A percentile compares a stretch with the other conserved stretches of the same genome.
These are phyloP conservation scores for Dryas drummondii DNA, from an alignment of 306 rosid species.

Conservation along the genomic window DNA sequence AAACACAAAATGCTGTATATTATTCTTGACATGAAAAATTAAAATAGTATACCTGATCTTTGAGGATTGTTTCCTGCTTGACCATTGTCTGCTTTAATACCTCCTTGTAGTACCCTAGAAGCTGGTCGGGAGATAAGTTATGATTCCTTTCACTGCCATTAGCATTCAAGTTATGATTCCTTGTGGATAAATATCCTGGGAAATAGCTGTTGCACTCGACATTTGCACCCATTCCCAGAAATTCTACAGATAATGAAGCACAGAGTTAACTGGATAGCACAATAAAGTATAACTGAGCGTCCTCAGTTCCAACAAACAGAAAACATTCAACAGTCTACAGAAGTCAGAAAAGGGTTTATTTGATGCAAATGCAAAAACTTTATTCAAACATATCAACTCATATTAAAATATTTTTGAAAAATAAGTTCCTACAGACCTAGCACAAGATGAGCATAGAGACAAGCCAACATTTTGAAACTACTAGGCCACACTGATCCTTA, in stretches of 20 bases:
- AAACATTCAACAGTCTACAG: conserved; percentile 25
- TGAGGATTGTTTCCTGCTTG: conserved; percentile 59
- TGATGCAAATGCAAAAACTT: conserved; percentile 10
- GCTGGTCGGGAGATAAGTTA: conserved; percentile 28
- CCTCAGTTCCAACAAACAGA: conserved; percentile 28
- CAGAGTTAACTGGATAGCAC: conserved; percentile 23
- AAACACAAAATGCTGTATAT: conserved; percentile 3
- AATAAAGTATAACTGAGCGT: conserved; percentile 10
- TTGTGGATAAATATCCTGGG: conserved; percentile 29
- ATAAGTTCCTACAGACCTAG: background rate
- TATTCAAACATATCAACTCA: background rate
- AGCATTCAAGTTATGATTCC: conserved; percentile 34
- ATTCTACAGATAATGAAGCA: conserved; percentile 36
- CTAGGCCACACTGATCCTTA: background rate
- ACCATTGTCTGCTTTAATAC: conserved; percentile 60
- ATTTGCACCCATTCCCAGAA: conserved; percentile 46
- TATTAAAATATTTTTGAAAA: background rate
- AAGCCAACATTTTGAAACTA: background rate
- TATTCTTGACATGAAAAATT: background rate
- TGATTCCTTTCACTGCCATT: conserved; percentile 35
- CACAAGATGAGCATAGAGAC: background rate
- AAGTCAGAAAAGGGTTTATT: conserved; percentile 1
- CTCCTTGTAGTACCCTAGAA: conserved; percentile 42
- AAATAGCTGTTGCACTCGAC: conserved; percentile 39
- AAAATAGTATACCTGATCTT: conserved; percentile 55